A percentile compares a stretch with the other conserved stretches of the same genome.
Conservation (phyloP, 805 yeast species). For the Candida dajiaensis region DNA sequence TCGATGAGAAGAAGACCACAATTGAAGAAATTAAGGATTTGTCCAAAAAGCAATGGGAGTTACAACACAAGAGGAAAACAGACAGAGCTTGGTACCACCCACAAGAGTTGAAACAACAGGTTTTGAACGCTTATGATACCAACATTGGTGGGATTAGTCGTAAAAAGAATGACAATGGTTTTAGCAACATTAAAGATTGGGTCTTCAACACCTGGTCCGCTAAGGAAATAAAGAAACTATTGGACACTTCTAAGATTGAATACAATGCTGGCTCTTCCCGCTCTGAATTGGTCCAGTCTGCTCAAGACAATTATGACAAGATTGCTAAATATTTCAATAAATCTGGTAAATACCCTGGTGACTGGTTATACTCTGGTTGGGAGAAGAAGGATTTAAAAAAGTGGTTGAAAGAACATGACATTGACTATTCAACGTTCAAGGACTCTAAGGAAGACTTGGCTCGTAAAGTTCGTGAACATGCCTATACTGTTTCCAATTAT, state of each 20-base stretch:
- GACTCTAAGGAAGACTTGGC: conserved; percentile 43
- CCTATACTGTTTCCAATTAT: conserved; percentile 37
- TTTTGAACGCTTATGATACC: conserved; percentile 3
- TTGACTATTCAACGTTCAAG: conserved; percentile 29
- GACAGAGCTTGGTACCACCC: conserved; percentile 10
- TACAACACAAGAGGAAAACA: conserved; percentile 1
- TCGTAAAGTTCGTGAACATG: conserved; percentile 37
- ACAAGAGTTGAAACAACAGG: conserved; percentile 12
- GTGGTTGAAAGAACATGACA: conserved; percentile 43
- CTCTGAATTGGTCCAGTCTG: conserved; percentile 37
- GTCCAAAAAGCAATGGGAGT: conserved; percentile 25
- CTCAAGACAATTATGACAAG: conserved; percentile 34
- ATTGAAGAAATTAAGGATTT: conserved; percentile 22
- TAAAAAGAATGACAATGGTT: not conserved
- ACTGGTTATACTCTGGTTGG: conserved; percentile 52
- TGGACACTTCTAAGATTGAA: conserved; percentile 28
- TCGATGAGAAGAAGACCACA: conserved; percentile 19
- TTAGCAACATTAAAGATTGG: conserved; percentile 33
- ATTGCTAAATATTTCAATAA: conserved; percentile 31
- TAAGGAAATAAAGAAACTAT: conserved; percentile 27
- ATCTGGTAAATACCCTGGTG: conserved; percentile 44
- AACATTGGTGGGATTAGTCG: not conserved
- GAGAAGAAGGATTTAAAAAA: conserved; percentile 38
- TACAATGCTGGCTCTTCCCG: conserved; percentile 23
- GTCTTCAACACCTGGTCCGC: conserved; percentile 42